Percentiles rank a stretch among this genome's conserved stretches.
Evolutionary conservation across 1,284 basidiomycete genomes (phyloP).

Genomic region (Apiotrichum siamense): DNA sequence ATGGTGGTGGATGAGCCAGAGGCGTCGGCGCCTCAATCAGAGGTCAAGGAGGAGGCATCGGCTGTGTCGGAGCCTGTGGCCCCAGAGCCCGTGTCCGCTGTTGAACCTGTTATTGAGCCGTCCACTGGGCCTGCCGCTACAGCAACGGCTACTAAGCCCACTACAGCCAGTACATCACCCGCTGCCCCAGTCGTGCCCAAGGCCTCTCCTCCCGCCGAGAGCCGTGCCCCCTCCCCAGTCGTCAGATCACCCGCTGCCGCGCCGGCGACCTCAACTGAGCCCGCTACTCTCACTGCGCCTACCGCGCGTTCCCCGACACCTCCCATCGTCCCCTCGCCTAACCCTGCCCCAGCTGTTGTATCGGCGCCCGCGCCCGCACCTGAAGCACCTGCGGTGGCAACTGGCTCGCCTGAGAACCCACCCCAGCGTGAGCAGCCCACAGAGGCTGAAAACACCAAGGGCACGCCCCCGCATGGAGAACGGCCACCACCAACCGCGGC

Average conservation of each 20-base stretch:
- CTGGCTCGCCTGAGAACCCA: too few relatives aligned
- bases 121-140: neutral
- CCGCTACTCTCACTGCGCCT: neutral
- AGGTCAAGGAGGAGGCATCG: neutral
- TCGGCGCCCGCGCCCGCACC: neutral
- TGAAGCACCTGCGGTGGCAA: too few relatives aligned
- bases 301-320: neutral
- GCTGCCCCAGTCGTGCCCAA: too few relatives aligned
- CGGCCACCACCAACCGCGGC: too few relatives aligned
- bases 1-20: neutral
- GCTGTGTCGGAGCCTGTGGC: neutral
- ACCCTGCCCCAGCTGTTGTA: neutral
- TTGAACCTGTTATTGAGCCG: constrained; percentile 1
- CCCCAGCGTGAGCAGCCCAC: too few relatives aligned
- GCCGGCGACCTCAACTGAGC: neutral
- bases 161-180: neutral
- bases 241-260: neutral
- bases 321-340: neutral
- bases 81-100: neutral
- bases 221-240: neutral
- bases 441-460: too few relatives aligned
- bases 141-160: neutral
- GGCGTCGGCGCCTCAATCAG: neutral
- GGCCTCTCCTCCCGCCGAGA: too few relatives aligned
- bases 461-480: too few relatives aligned